Base-by-base conservation (phyloP, 768 basidiomycete genomes). In the Amanita fuliginea region DNA sequence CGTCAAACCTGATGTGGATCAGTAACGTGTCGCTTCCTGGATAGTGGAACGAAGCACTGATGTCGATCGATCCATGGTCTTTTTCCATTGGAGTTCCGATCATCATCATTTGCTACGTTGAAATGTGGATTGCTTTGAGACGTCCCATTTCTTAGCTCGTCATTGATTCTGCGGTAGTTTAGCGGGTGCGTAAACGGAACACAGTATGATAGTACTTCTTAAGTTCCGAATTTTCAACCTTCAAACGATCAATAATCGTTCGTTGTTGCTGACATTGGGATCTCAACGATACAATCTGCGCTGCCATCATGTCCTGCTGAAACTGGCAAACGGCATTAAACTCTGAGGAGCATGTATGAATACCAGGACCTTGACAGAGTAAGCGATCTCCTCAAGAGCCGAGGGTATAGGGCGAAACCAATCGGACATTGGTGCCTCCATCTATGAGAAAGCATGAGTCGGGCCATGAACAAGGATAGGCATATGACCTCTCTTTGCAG, bases 351-450 rank as follows among this genome's bases (percentile, higher is more conserved):
- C 24, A 26, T 46, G 16, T 9, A 34, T 21, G 24, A 28, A 26
- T 10, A 42, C 37, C 48, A 50, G 48, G 58, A 84, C 87, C 73
- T 84, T 86, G 45, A 76, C 73, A 14, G 87, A 76, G 56, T 74
- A 76, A 36, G 85, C 80, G 22, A 85, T 63, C 21, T 72, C 61
- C 58, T 91, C 86, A 24, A 89, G 63, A 2, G 76, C 65, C 49
- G 68, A 64, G 6, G 85, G 78, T 24, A 83, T 63, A 30, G 79
- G 74, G 8, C 72, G 71, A 66, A 91, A 91, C 87, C 87, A 90
- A 26, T 82, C 75, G 9, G 81, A 79, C 84, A 91, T 88, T 0
- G 88, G 87, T 1, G 74, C 65, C 7, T 85, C 85, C 75, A 91
- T 75, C 88, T 91, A 56, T 19, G 44, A 51, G 8, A 43, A 4